phyloP scores from a whole-genome alignment of 2,329 filamentous ascomycete genomes.

The Grosmannia serpens region DNA sequence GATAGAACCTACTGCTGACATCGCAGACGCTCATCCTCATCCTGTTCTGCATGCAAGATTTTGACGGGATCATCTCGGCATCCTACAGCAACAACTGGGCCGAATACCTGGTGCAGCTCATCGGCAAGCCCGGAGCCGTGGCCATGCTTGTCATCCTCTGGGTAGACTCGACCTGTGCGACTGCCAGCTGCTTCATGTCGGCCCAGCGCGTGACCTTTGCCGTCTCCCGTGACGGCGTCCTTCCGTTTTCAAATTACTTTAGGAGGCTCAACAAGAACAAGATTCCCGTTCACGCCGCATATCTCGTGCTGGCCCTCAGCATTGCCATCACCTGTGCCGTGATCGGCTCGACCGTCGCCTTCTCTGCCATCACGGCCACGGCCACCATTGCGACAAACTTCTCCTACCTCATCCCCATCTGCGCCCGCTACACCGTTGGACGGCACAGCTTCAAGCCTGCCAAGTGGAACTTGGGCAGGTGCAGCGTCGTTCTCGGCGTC shows the following conservation, averaged over 20 bases:
- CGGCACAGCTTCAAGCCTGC: slow-evolving; percentile 22
- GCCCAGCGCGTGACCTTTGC: slow-evolving; percentile 28
- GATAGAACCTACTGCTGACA: neutral
- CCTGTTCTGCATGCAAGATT: slow-evolving; percentile 29
- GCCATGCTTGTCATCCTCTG: slow-evolving; percentile 24
- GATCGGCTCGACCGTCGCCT: slow-evolving; percentile 31
- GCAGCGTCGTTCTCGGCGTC: slow-evolving; percentile 14
- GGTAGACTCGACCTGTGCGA: slow-evolving; percentile 25
- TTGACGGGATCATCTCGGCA: slow-evolving; percentile 23
- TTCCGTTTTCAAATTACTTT: slow-evolving; percentile 24
- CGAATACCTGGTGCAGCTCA: slow-evolving; percentile 24
- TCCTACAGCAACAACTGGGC: slow-evolving; percentile 27
- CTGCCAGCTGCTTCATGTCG: slow-evolving; percentile 25
- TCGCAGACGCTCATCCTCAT: slow-evolving; percentile 22
- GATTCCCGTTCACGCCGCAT: slow-evolving; percentile 20
- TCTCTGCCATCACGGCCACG: slow-evolving; percentile 26
- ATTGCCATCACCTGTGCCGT: slow-evolving; percentile 28
- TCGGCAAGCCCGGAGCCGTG: slow-evolving; percentile 22
- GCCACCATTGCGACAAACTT: slow-evolving; percentile 26
- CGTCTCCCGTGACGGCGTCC: slow-evolving; percentile 26
- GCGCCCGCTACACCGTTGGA: slow-evolving; percentile 25
- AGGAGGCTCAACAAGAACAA: slow-evolving; percentile 19
- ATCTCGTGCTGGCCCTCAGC: slow-evolving; percentile 21
- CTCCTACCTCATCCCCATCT: slow-evolving; percentile 26
- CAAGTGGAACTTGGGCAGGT: slow-evolving; percentile 22